Base-by-base conservation (phyloP, 176 grass and related monocot species). In the Oryza officinalis region DNA sequence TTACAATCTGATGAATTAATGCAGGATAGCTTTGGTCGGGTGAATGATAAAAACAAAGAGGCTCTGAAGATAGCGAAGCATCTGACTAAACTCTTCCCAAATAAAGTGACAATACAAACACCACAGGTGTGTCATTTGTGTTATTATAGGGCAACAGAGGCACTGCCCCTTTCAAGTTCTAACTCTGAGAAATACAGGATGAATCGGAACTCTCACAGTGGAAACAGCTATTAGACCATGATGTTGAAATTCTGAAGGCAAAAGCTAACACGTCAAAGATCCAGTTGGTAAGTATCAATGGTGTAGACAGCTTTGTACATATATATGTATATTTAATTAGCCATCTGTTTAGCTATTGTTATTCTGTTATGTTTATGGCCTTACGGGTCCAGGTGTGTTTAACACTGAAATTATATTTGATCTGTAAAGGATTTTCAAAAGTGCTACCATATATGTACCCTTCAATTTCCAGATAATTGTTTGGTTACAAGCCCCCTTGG, bases 11-110 rank as follows among this genome's bases (percentile, higher is more conserved):
- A 59, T 89, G 27, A 83, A 65, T 40, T 40, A 71, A 71, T 88
- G 35, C 89, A 98, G 96, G 96, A 98, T 89, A 79, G 67, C 71
- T 98, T 95, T 60, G 86, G 89, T 69, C 88, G 87, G 71, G 71
- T 73, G 65, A 92, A 83, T 85, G 96, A 98, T 66, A 98, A 94
- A 90, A 95, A 80, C 28, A 98, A 98, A 92, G 93, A 98, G 75
- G 83, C 89, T 27, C 79, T 79, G 52, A 95, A 95, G 78, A 85
- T 80, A 57, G 86, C 87, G 27, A 98, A 95, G 74, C 93, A 95
- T 88, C 70, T 98, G 9, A 86, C 87, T 76, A 95, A 95, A 79
- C 83, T 95, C 85, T 95, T 98, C 86, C 96, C 93, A 49, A 95
- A 93, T 81, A 98, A 95, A 86, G 89, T 95, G 84, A 92, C 89